Evolutionary conservation across 345 rosid genomes (phyloP), one percentile per base, ranked within the genome.

Genomic region (Hypericum perforatum): DNA sequence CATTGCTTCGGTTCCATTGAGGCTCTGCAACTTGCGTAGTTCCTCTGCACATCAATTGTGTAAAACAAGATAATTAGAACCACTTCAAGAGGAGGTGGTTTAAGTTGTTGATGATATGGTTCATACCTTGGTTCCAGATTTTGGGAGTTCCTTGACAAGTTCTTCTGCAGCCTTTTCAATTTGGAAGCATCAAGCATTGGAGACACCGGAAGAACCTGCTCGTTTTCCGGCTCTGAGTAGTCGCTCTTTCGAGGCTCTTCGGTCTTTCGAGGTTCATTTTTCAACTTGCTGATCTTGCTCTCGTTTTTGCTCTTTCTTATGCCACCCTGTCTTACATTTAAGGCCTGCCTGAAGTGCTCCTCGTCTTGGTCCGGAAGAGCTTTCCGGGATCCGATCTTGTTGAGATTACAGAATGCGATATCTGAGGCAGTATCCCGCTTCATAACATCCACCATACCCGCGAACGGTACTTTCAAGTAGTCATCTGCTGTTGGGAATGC

Each of bases 301-400:
- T 87, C 95, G 13, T 66, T 59, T 72, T 76, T 85, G 64, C 48
- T 66, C 70, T 87, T 92, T 58, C 76, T 76, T 22, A 78, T 72
- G 39, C 88, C 89, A 8, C 88, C 96, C 71, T 87, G 90, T 58
- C 94, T 82, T 64, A 79, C 63, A 57, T 81, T 80, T 49, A 87
- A 82, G 43, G 83, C 83, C 55, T 82, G 88, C 72, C 74, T 80
- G 53, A 80, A 78, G 49, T 78, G 90, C 56, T 87, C 92, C 43
- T 92, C 98, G n/a, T 88, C 90, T 1, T 65, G 70, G 42, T 83
- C 95, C 6, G 81, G 73, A 58, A 72, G 70, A 51, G 65, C 73
- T 63, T 70, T 92, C 62, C 84, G 67, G 47, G 63, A 47, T 59
- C 75, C 68, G 41, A 74, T 61, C 76, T 74, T 87, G 22, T 79